Evolutionary conservation across 169 alveolate species (phyloP), one percentile per base, ranked within the genome.

Genomic region (Cyclospora cayetanensis): DNA sequence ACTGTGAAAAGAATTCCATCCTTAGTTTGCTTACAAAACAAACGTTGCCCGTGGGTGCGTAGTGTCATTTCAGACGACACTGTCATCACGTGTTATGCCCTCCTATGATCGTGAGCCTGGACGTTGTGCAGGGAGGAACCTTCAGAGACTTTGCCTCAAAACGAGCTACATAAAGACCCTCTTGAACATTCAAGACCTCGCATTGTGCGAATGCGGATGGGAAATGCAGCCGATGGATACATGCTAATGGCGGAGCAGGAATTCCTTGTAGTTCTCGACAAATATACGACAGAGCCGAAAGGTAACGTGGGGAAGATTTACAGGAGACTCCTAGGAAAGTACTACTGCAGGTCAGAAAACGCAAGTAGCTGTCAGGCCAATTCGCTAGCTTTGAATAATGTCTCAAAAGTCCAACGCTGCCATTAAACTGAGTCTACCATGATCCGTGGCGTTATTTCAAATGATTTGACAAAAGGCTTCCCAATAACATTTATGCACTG

Each of bases 241-340:
- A 60, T 60, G 72, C 27, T 60, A 15, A 60, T 60, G 72, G 72
- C 15, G 31, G 72, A 60, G n/a, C 15, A 60, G 72, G 31, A 60
- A 31, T 60, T 60, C 27, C 4, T 60, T 12, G 72, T 60, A 0
- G 31, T 82, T 9, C 77, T 82, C 53, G 90, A 82, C 60, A 15
- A 41, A 11, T 39, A 82, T 39, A 35, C 43, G 2, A 35, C 18
- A 27, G 96, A 94, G 60, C 96, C 96, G 20, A 55, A 52, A 39
- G 96, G 96, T 15, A 94, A 84, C 46, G 96, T 94, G 20, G 96
- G 96, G 18, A 72, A 93, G 39, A 37, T 84, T 4, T 87, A 92
- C 3, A 82, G 95, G 27, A 82, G 92, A 22, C 31, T 91, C 27
- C 87, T 94, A 52, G 31, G 70, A 2, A 90, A 83, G 35, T 77